Evolutionary conservation across 805 yeast species (phyloP).

Genomic region (Starmerella etchellsii): DNA sequence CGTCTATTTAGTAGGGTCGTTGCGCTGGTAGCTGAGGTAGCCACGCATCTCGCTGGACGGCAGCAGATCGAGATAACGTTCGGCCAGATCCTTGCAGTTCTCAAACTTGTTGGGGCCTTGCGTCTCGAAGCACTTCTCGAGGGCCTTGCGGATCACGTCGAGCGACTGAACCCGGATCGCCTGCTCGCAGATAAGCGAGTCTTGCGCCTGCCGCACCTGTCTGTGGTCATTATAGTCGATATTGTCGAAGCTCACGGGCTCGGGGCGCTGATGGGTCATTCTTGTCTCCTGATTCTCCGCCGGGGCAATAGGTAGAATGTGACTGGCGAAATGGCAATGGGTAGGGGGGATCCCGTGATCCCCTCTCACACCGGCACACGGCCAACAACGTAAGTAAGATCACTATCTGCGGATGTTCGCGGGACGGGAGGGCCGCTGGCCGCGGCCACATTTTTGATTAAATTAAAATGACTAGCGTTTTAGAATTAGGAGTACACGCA

Average conservation of each 20-base stretch:
- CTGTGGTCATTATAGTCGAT: conserved; percentile 58
- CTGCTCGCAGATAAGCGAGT: conserved; percentile 65
- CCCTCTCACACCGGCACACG: no score
- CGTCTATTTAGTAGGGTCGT: conserved; percentile 63
- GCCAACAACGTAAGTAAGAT: no score
- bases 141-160: conserved; percentile 57
- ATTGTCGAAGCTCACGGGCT: conserved; percentile 69
- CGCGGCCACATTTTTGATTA: no score
- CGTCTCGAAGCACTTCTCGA: conserved; percentile 53
- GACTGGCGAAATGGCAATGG: not conserved
- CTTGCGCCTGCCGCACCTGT: conserved; percentile 61
- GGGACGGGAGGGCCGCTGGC: no score
- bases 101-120: conserved; percentile 58
- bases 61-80: conserved; percentile 56
- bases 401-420: no score
- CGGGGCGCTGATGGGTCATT: conserved; percentile 34
- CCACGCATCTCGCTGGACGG: conserved; percentile 60
- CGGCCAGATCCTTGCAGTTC: conserved; percentile 66
- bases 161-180: conserved; percentile 59
- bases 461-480: no score
- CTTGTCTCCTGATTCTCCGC: no score
- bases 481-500: no score
- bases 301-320: not conserved
- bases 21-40: conserved; percentile 74
- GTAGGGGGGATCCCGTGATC: not conserved